Percentiles rank a stretch among this genome's conserved stretches.
These are phyloP conservation scores for Aspergillus avenaceus DNA, from an alignment of 495 filamentous ascomycete species.

Conservation along the genomic window DNA sequence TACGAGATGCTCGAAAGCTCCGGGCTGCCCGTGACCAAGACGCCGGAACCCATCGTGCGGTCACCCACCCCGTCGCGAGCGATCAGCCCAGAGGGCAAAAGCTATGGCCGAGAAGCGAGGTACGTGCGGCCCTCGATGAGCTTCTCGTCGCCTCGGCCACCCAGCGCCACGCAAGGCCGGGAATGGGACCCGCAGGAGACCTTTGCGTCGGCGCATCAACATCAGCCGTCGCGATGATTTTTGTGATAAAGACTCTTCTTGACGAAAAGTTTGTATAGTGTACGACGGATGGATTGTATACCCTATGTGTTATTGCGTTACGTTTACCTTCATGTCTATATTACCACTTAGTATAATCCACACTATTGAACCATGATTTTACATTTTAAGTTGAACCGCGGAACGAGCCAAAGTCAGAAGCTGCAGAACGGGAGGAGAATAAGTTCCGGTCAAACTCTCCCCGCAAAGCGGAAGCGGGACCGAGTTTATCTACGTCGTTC, in stretches of 20 bases:
- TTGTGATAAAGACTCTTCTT: no score
- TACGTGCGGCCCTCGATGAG: conserved; percentile 56
- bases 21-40: conserved; percentile 26
- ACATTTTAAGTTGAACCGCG: no score
- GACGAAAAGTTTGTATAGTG: conserved; percentile 1
- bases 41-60: conserved; percentile 40
- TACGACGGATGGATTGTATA: no score
- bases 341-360: no score
- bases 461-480: no score
- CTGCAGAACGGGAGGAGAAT: no score
- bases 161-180: conserved; percentile 28
- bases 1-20: conserved; percentile 76
- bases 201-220: conserved; percentile 27
- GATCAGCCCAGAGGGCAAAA: conserved; percentile 27
- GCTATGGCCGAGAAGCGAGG: conserved; percentile 48
- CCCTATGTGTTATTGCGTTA: no score
- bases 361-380: no score
- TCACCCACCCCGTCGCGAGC: conserved; percentile 36
- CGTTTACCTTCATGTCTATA: no score
- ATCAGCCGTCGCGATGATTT: conserved; percentile 4
- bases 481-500: no score
- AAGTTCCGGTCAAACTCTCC: no score
- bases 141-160: conserved; percentile 55
- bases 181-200: conserved; percentile 40
- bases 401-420: no score